Evolutionary conservation across 2,329 filamentous ascomycete genomes (phyloP), one percentile per base, ranked within the genome.

Genomic region (Colletotrichum tabaci): DNA sequence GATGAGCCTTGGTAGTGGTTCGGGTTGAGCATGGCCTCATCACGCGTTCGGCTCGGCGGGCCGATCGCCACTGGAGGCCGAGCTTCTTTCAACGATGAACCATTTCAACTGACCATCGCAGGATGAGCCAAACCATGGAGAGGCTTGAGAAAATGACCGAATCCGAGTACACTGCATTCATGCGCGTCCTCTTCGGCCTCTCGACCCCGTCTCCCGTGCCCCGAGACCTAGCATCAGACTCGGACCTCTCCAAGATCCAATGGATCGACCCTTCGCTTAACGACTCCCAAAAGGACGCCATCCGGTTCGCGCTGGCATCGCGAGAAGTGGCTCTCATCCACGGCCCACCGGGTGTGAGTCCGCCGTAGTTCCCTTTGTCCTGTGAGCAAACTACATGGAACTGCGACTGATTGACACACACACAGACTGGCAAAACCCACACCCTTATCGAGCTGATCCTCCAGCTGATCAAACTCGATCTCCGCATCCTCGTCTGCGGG

Each of bases 361-460:
- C 13, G 23, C 47, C 47, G 18, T 18, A n/a, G n/a, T 46, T 2
- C 1, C 35, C 16, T 4, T 5, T 10, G 6, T 62, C 12, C 40
- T 18, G 6, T 21, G 12, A 10, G 23, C 18, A 13, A 8, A 21
- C 21, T 5, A 13, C 21, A 18, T 21, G 15, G n/a, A 30, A 5
- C 46, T 12, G 40, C 47, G 46, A 47, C 71, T 76, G 5, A 47
- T 71, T 76, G 5, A 72, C 74, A 67, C 13, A 58, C 30, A n/a
- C 5, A 23, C 67, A 91, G 86, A 99, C 96, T 0, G 96, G 96
- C 60, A 99, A 99, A 82, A 99, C 96, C 0, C 96, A 98, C 79
- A 98, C 96, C 0, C 84, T 99, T 49, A 96, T 99, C 71, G 96
- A 99, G 81, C 87, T 99, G 15, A 97, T 99, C 72, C 86, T 97